Percentiles rank a stretch among this genome's conserved stretches.
Evolutionary conservation across 1,284 basidiomycete species (phyloP).

Genomic region (Rhodotorula sp.): DNA sequence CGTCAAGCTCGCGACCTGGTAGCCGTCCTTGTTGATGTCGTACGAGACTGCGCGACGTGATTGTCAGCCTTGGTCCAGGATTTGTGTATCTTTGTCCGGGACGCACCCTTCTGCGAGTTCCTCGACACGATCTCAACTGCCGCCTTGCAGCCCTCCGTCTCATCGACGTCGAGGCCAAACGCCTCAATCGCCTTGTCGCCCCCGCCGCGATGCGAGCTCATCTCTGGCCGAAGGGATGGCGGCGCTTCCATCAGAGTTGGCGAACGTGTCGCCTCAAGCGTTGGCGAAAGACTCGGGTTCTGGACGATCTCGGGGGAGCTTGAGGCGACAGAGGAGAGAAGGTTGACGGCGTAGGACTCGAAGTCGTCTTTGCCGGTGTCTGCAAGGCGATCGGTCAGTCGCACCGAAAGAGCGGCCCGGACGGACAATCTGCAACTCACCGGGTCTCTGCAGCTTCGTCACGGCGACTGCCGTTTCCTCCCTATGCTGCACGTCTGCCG

Average conservation of each 20-base stretch:
- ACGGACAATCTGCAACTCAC: slow-evolving; percentile 2
- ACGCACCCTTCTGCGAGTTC: slow-evolving; percentile 76
- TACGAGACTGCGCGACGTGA: slow-evolving; percentile 65
- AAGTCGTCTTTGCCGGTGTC: slow-evolving; percentile 34
- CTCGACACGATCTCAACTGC: slow-evolving; percentile 86
- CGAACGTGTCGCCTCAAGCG: slow-evolving; percentile 9
- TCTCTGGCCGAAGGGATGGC: slow-evolving; percentile 33
- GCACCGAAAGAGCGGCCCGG: not conserved
- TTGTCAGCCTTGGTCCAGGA: not conserved
- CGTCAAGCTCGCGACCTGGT: slow-evolving; percentile 81
- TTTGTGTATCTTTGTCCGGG: not conserved
- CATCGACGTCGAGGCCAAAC: slow-evolving; percentile 53
- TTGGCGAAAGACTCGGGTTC: slow-evolving; percentile 24
- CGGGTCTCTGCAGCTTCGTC: slow-evolving; percentile 1
- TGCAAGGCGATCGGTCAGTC: not conserved
- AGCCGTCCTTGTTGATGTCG: slow-evolving; percentile 86
- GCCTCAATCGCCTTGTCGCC: not conserved
- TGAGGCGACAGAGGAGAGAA: slow-evolving; percentile 33
- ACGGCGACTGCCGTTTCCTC: slow-evolving; percentile 1
- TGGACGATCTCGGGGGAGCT: slow-evolving; percentile 27
- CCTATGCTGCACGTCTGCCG: slow-evolving; percentile 24
- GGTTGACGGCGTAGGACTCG: slow-evolving; percentile 32
- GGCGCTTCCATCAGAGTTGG: slow-evolving; percentile 29
- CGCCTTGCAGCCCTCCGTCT: slow-evolving; percentile 70
- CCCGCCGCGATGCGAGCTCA: slow-evolving; percentile 19